Percentiles rank a stretch among this genome's conserved stretches.
phyloP scores from a whole-genome alignment of 2,329 filamentous ascomycete species.

The Immersiporthe knoxdaviesiana region DNA sequence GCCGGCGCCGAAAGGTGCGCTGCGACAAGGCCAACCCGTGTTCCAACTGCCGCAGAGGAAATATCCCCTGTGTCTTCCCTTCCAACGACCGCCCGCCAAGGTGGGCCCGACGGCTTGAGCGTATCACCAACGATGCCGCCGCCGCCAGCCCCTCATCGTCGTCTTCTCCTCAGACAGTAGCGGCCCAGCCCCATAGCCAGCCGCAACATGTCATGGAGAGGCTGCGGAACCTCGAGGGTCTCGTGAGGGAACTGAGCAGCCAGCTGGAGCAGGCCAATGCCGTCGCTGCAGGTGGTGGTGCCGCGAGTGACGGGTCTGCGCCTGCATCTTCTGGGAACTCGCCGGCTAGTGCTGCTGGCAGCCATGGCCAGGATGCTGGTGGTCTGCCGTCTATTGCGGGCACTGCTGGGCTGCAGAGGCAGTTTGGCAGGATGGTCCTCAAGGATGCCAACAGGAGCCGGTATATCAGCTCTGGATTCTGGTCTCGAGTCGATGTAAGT shows the following conservation, averaged over 20 bases:
- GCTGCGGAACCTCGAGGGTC: slow-evolving; percentile 51
- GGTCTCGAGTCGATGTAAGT: slow-evolving; percentile 58
- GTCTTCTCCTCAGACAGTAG: not conserved
- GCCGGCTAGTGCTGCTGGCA: slow-evolving; percentile 35
- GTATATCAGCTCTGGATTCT: slow-evolving; percentile 58
- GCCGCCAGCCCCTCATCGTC: not conserved
- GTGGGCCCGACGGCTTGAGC: slow-evolving; percentile 57
- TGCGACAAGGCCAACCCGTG: slow-evolving; percentile 61
- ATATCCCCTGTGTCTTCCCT: slow-evolving; percentile 56
- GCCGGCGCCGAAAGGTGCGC: slow-evolving; percentile 58
- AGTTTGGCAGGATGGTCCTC: slow-evolving; percentile 53
- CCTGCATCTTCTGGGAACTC: slow-evolving; percentile 34
- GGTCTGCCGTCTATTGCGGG: slow-evolving; percentile 20
- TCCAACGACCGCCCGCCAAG: slow-evolving; percentile 53
- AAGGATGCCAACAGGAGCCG: slow-evolving; percentile 47
- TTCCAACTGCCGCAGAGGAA: slow-evolving; percentile 58
- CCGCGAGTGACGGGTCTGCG: slow-evolving; percentile 35
- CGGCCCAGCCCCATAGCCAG: slow-evolving; percentile 33
- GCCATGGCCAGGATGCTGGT: slow-evolving; percentile 30
- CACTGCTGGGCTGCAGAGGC: slow-evolving; percentile 39
- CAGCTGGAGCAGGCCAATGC: slow-evolving; percentile 50
- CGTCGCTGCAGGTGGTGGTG: slow-evolving; percentile 27
- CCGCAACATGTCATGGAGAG: slow-evolving; percentile 51
- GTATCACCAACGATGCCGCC: slow-evolving; percentile 37
- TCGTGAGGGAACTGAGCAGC: slow-evolving; percentile 54